These are phyloP conservation scores for Backusella parvicylindrica DNA, from an alignment of 192 early-diverging fungal species.

Conservation along the genomic window DNA sequence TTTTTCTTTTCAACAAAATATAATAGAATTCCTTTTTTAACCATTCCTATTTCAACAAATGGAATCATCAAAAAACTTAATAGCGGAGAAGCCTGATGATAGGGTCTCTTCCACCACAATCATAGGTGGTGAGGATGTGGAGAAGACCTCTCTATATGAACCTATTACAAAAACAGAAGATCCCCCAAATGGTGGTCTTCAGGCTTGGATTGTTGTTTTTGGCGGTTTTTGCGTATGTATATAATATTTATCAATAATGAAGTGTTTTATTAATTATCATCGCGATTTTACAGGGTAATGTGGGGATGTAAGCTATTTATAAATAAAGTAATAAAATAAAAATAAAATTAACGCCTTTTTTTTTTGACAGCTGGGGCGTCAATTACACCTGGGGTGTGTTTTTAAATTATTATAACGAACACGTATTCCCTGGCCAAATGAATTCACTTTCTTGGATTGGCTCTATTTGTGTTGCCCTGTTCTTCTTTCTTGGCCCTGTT, in stretches of 20 bases:
- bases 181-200: slow-evolving; percentile 18
- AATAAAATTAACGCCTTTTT: not conserved
- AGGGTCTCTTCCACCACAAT: not conserved
- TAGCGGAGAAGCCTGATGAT: not conserved
- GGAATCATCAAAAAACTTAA: not conserved
- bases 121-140: not conserved
- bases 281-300: not conserved
- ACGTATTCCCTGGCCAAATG: slow-evolving; percentile 12
- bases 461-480: slow-evolving; percentile 13
- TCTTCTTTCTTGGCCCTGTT: slow-evolving; percentile 10
- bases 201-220: slow-evolving; percentile 16
- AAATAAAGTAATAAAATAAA: not conserved
- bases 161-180: not conserved
- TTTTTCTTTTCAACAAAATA: not conserved
- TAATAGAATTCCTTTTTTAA: not conserved
- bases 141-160: not conserved
- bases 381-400: slow-evolving; percentile 13
- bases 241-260: not conserved
- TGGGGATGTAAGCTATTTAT: not conserved
- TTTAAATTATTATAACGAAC: slow-evolving; percentile 17
- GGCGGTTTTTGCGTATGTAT: slow-evolving; percentile 26
- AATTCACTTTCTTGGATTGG: slow-evolving; percentile 22
- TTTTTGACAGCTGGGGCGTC: not conserved
- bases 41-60: not conserved
- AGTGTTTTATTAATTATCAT: not conserved